A percentile compares a stretch with the other conserved stretches of the same genome.
These are phyloP conservation scores for Clavaria fumosa DNA, from an alignment of 768 basidiomycete genomes.

Conservation along the genomic window DNA sequence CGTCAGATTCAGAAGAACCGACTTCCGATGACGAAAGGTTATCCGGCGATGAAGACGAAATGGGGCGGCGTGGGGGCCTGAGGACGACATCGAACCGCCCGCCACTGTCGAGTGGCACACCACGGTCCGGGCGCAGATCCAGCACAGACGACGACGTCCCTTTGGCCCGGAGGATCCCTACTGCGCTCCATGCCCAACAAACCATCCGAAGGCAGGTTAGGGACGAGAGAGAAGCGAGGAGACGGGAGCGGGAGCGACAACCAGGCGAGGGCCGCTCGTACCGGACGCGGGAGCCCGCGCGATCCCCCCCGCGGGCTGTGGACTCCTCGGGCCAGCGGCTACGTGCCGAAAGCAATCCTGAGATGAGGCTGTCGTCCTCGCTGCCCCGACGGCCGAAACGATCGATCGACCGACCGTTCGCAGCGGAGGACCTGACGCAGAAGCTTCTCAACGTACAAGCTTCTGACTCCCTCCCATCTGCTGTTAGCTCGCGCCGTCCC, in stretches of 20 bases:
- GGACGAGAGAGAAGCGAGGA: constrained; percentile 48
- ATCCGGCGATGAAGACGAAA: no score
- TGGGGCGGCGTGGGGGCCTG: no score
- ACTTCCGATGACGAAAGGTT: constrained; percentile 30
- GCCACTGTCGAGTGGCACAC: constrained; percentile 8
- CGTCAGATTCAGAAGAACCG: constrained; percentile 20
- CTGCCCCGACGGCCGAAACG: constrained; percentile 23
- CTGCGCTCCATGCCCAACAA: constrained; percentile 68
- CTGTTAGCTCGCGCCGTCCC: constrained; percentile 11
- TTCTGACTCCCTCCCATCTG: constrained; percentile 13
- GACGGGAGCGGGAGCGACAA: constrained; percentile 26
- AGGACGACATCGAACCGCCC: no score
- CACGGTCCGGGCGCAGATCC: constrained; percentile 11
- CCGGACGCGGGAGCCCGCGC: constrained; percentile 6
- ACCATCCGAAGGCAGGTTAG: constrained; percentile 59
- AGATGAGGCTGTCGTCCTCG: constrained; percentile 22
- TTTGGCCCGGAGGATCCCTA: constrained; percentile 68
- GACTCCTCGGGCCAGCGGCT: constrained; percentile 24
- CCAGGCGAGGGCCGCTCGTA: no score
- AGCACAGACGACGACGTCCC: constrained; percentile 68
- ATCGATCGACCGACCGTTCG: constrained; percentile 25
- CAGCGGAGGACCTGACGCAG: constrained; percentile 41
- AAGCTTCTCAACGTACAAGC: constrained; percentile 40
- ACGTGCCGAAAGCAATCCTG: constrained; percentile 10
- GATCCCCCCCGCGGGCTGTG: constrained; percentile 15